phyloP scores from a whole-genome alignment of 345 rosid species.

The Eucalyptus rudis region DNA sequence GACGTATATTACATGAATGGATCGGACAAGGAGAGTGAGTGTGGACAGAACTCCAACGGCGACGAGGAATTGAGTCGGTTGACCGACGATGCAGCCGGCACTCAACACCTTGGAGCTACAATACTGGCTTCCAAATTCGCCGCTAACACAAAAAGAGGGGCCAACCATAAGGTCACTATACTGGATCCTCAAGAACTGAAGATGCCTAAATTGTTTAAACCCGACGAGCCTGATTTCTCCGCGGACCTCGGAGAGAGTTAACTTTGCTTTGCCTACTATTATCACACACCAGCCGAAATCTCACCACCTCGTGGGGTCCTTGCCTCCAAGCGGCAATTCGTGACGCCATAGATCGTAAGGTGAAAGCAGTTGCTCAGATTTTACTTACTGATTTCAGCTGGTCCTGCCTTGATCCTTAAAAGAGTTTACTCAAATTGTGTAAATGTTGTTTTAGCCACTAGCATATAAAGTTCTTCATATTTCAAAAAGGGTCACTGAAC shows the following conservation, averaged over 20 bases:
- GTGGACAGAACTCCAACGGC: background rate
- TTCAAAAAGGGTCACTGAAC: background rate
- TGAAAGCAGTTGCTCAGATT: background rate
- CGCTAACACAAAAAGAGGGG: slow-evolving; percentile 42
- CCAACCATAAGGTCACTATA: slow-evolving; percentile 13
- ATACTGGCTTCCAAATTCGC: slow-evolving; percentile 63
- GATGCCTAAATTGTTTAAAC: slow-evolving; percentile 86
- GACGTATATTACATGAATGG: slow-evolving; percentile 7
- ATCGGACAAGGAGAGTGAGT: background rate
- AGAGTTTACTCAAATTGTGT: background rate
- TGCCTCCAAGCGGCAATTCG: background rate
- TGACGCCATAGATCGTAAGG: background rate
- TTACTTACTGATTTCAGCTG: background rate
- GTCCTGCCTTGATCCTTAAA: background rate
- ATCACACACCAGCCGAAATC: background rate
- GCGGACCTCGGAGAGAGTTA: background rate
- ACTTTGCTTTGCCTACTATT: background rate
- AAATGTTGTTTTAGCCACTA: background rate
- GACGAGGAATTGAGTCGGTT: background rate
- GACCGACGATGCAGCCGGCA: background rate
- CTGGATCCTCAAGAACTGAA: slow-evolving; percentile 45
- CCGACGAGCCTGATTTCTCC: slow-evolving; percentile 64
- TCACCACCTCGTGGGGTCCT: background rate
- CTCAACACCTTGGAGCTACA: slow-evolving; percentile 38
- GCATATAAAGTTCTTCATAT: background rate